Evolutionary conservation across 108 stramenopile genomes (phyloP).

Genomic region (Conticribra guillardii): DNA sequence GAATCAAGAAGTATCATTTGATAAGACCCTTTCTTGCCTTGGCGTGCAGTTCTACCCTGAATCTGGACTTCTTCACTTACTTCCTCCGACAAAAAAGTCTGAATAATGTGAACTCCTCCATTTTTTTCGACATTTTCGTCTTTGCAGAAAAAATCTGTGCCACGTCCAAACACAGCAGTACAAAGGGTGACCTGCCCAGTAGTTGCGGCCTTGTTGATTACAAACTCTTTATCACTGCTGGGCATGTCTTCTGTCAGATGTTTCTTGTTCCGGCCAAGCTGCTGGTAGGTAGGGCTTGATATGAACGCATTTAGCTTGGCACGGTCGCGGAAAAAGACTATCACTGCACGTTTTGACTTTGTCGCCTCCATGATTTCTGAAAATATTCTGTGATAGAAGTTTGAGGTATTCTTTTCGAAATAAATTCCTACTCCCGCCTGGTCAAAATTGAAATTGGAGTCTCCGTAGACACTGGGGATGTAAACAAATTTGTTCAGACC

Average conservation of each 20-base stretch:
- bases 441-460: conserved; percentile 63
- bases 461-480: conserved; percentile 67
- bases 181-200: conserved; percentile 61
- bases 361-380: conserved; percentile 45
- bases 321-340: conserved; percentile 61
- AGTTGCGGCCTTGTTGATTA: conserved; percentile 63
- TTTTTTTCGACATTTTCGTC: conserved; percentile 54
- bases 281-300: conserved; percentile 47
- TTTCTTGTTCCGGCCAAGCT: conserved; percentile 57
- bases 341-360: conserved; percentile 54
- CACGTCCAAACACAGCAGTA: conserved; percentile 68
- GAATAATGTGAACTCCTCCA: conserved; percentile 63
- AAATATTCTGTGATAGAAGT: conserved; percentile 61
- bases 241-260: conserved; percentile 57
- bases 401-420: conserved; percentile 47
- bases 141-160: conserved; percentile 74
- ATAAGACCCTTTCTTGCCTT: conserved; percentile 66
- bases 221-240: conserved; percentile 54
- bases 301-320: conserved; percentile 46
- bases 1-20: conserved; percentile 56
- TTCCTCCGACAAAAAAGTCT: conserved; percentile 63
- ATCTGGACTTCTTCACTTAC: conserved; percentile 70
- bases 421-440: conserved; percentile 59
- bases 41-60: conserved; percentile 68
- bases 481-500: conserved; percentile 54